Base-by-base conservation (phyloP, 1,139 yeast genomes). In the Protomyces lactucae-debilis region DNA sequence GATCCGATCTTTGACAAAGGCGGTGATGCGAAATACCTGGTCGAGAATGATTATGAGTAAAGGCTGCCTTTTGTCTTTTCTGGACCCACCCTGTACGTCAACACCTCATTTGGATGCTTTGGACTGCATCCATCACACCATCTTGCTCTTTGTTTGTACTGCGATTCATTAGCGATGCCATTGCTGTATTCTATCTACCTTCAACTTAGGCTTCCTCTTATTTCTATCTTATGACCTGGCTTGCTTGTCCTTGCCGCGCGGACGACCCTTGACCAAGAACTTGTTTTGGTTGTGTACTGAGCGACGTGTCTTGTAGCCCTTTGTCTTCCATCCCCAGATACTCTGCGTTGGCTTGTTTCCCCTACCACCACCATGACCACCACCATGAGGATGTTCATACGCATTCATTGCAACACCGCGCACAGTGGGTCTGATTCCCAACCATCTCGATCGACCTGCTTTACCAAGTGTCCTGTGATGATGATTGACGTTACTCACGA, bases 351-450 rank as follows among this genome's bases (percentile, higher is more conserved):
- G 83, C 80, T 90, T 92, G 78, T 92, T 92, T 69, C 96, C 89
- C 85, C 95, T 93, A 67, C 96, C 88, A 77, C 93, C 95, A 83
- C 99, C 99, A 83, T 99, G 87, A 79, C 99, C 99, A 87, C 99
- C 99, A 82, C 99, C 99, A 73, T 91, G 95, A 70, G 99, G 99
- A 80, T 93, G 99, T 77, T 93, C 98, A 74, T 86, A 85, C 68
- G 95, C 95, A 78, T 93, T 93, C 97, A 90, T 90, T 63, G 99
- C 99, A 71, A 91, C 90, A 83, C 99, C 99, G 81, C 99, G 88
- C 48, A 91, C 97, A 64, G 87, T 84, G 43, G 99, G 99, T 76
- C 99, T 85, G 72, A 87, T 86, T 70, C 99, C 99, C 74, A 88
- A 80, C 81, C 91, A 87, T 76, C 99, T 87, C 64, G 87, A 81